These are phyloP conservation scores for Nadsonia starkeyi-henricii DNA, from an alignment of 1,139 yeast genomes.

Conservation along the genomic window DNA sequence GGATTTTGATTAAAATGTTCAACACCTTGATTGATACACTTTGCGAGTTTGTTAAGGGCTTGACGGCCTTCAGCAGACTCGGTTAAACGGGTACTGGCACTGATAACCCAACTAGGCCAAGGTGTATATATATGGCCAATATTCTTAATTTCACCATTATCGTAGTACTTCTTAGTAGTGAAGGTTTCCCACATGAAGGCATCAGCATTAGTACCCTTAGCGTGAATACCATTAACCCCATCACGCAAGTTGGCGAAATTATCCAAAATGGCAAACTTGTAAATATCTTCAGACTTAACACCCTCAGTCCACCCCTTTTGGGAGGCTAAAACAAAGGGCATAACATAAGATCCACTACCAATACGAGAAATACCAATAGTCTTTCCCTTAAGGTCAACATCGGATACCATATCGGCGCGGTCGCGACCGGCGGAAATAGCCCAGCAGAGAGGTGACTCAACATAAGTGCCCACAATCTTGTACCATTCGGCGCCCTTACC, in stretches of 20 bases:
- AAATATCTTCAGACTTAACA: conserved; percentile 18
- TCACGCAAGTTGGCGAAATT: conserved; percentile 66
- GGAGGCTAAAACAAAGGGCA: conserved; percentile 73
- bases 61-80: conserved; percentile 16
- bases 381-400: conserved; percentile 43
- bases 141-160: conserved; percentile 59
- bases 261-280: conserved; percentile 41
- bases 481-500: conserved; percentile 56
- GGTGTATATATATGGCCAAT: conserved; percentile 88
- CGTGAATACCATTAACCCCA: conserved; percentile 45
- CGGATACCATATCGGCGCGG: conserved; percentile 38
- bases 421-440: conserved; percentile 65
- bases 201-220: conserved; percentile 34
- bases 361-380: conserved; percentile 74
- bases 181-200: conserved; percentile 96
- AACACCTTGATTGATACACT: conserved; percentile 53
- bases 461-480: conserved; percentile 67
- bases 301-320: conserved; percentile 33
- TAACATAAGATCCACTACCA: conserved; percentile 84
- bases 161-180: conserved; percentile 77
- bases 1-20: conserved; percentile 43
- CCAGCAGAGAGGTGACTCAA: conserved; percentile 79
- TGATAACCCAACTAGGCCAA: conserved; percentile 91
- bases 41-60: conserved; percentile 31
- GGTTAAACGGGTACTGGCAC: conserved; percentile 31